Conservation (phyloP, 495 filamentous ascomycete species). For the Podospora conica region DNA sequence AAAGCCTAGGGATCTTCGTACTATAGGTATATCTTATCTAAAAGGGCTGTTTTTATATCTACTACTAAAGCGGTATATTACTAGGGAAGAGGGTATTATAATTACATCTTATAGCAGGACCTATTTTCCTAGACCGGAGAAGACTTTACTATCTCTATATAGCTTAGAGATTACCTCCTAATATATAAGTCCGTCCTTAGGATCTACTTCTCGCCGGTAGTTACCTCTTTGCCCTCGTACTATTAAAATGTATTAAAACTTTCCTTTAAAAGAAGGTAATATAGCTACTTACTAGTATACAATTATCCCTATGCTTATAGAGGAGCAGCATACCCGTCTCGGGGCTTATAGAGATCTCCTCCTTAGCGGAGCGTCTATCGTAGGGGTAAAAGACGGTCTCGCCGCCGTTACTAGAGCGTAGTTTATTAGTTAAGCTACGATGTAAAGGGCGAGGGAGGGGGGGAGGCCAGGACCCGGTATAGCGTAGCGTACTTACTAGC, state of each 20-base stretch:
- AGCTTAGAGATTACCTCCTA: slow-evolving; percentile 20
- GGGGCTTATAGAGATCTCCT: slow-evolving; percentile 60
- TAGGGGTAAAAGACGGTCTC: slow-evolving; percentile 91
- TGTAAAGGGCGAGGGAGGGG: background rate
- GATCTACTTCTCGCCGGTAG: slow-evolving; percentile 85
- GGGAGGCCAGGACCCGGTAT: background rate
- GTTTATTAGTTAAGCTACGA: background rate
- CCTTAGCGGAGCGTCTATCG: slow-evolving; percentile 51
- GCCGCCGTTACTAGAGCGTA: slow-evolving; percentile 52
- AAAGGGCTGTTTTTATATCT: too few species aligned
- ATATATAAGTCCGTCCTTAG: slow-evolving; percentile 83
- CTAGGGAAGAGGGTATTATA: too few species aligned
- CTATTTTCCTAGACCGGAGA: too few species aligned
- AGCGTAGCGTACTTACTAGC: background rate
- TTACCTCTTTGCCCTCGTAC: slow-evolving; percentile 80
- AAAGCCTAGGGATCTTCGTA: too few species aligned
- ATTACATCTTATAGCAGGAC: too few species aligned
- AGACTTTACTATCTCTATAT: too few species aligned
- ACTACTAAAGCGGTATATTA: too few species aligned
- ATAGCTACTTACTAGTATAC: slow-evolving; percentile 55
- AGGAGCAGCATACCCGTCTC: slow-evolving; percentile 79
- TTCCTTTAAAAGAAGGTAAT: background rate
- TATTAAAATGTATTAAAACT: slow-evolving; percentile 6
- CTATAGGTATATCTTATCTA: too few species aligned
- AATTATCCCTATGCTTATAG: slow-evolving; percentile 83